These are phyloP conservation scores for Talaromyces sp. DNA, from an alignment of 2,329 filamentous ascomycete species.

Conservation along the genomic window DNA sequence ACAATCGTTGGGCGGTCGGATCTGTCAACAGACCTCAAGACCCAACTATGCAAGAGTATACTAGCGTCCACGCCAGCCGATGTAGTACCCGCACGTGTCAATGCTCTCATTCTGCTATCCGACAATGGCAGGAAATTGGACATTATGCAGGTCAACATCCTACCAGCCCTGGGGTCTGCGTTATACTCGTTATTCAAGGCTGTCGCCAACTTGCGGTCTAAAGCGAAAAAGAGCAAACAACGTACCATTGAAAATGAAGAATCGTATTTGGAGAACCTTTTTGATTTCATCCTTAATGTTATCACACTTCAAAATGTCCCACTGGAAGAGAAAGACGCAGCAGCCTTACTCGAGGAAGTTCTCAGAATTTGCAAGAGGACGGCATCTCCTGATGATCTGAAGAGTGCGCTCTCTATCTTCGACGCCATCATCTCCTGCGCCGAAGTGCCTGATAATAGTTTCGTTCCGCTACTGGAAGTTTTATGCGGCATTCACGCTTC, in stretches of 20 bases:
- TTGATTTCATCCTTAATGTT: slow-evolving; percentile 40
- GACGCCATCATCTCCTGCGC: slow-evolving; percentile 40
- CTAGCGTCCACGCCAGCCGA: slow-evolving; percentile 31
- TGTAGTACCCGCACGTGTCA: slow-evolving; percentile 34
- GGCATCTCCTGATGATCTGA: slow-evolving; percentile 38
- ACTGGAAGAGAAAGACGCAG: slow-evolving; percentile 32
- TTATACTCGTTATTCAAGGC: slow-evolving; percentile 36
- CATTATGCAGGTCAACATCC: slow-evolving; percentile 34
- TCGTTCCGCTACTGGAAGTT: slow-evolving; percentile 36
- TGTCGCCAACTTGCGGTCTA: slow-evolving; percentile 33
- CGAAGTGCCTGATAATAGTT: slow-evolving; percentile 36
- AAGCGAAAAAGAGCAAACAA: slow-evolving; percentile 33
- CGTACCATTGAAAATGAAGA: slow-evolving; percentile 34
- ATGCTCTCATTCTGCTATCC: slow-evolving; percentile 37
- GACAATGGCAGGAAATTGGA: slow-evolving; percentile 42
- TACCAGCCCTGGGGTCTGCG: slow-evolving; percentile 37
- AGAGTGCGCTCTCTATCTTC: slow-evolving; percentile 38
- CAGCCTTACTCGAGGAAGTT: slow-evolving; percentile 33
- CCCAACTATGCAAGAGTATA: slow-evolving; percentile 33
- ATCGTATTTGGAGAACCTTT: slow-evolving; percentile 29
- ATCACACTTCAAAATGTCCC: slow-evolving; percentile 39
- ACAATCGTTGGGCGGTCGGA: slow-evolving; percentile 36
- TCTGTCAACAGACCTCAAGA: slow-evolving; percentile 31
- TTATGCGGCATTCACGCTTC: slow-evolving; percentile 43
- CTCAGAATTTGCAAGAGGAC: slow-evolving; percentile 39